Conservation (phyloP, 495 filamentous ascomycete genomes). For the Alectoria sarmentosa region DNA sequence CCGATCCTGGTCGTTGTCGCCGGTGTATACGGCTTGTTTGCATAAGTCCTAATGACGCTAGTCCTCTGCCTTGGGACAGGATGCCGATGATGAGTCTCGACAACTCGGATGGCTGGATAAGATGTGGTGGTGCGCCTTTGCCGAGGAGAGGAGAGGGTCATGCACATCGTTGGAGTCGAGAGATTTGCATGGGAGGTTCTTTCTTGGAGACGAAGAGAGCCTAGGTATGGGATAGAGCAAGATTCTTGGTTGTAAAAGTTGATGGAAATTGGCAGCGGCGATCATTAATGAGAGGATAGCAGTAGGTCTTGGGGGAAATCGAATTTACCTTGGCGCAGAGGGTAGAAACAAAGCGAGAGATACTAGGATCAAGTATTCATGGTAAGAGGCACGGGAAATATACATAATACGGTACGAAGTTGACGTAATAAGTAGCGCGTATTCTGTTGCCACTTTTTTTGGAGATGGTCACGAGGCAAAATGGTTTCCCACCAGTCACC, state of each 20-base stretch:
- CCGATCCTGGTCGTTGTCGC: constrained; percentile 49
- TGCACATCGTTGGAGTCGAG: constrained; percentile 13
- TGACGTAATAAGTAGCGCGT: too few relatives aligned
- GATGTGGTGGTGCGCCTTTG: constrained; percentile 12
- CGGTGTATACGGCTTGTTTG: constrained; percentile 28
- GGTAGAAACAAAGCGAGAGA: too few relatives aligned
- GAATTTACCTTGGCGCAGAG: too few relatives aligned
- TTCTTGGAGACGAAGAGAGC: neutral
- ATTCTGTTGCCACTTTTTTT: too few relatives aligned
- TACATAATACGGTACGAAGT: too few relatives aligned
- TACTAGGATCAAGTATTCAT: too few relatives aligned
- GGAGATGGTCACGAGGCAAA: too few relatives aligned
- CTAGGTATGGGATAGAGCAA: neutral
- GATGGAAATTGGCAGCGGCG: too few relatives aligned
- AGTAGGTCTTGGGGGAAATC: too few relatives aligned
- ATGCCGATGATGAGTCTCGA: constrained; percentile 20
- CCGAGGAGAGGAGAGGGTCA: constrained; percentile 11
- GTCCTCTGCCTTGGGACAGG: constrained; percentile 10
- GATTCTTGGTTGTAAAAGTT: neutral
- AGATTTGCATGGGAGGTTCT: neutral
- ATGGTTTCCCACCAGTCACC: too few relatives aligned
- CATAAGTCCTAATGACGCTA: constrained; percentile 13
- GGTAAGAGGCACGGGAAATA: too few relatives aligned
- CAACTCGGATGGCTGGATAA: constrained; percentile 18
- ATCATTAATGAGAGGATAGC: too few relatives aligned